Conservation (phyloP, 495 filamentous ascomycete genomes). For the Penicillium flavigenum region DNA sequence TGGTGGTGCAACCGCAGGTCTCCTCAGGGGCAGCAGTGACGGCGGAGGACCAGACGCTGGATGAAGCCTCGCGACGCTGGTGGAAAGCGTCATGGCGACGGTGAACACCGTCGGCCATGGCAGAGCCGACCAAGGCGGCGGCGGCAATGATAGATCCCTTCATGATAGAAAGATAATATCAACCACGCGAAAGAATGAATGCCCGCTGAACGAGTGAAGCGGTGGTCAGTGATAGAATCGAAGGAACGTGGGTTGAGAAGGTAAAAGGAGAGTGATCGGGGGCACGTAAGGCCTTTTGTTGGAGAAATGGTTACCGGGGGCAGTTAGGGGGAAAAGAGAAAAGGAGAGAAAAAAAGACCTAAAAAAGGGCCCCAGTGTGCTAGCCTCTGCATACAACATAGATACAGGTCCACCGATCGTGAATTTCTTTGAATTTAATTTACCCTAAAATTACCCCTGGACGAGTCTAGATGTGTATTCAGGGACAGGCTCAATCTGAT, state of each 20-base stretch:
- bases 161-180: constrained; percentile 52
- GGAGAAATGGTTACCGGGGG: constrained; percentile 30
- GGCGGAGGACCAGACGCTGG: constrained; percentile 6
- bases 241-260: constrained; percentile 42
- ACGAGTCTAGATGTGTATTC: constrained; percentile 19
- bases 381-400: background rate
- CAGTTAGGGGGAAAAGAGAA: constrained; percentile 35
- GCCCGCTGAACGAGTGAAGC: constrained; percentile 98
- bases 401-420: constrained; percentile 25
- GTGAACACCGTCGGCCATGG: constrained; percentile 57
- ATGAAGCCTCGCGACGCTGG: constrained; percentile 37
- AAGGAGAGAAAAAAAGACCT: constrained; percentile 26
- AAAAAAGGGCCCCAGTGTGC: constrained; percentile 11
- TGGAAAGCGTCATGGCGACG: constrained; percentile 62
- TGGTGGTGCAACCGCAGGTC: constrained; percentile 68
- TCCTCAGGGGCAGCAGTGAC: constrained; percentile 42
- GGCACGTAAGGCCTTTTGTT: constrained; percentile 53
- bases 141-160: constrained; percentile 67
- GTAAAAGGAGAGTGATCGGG: constrained; percentile 43
- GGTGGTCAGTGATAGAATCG: constrained; percentile 55
- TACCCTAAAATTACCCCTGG: constrained; percentile 15
- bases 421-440: constrained; percentile 15
- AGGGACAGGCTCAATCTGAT: constrained; percentile 20
- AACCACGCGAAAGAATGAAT: constrained; percentile 59
- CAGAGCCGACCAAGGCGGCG: constrained; percentile 64